Evolutionary conservation across 306 rosid genomes (phyloP).

Genomic region (Cucurbita maxima): DNA sequence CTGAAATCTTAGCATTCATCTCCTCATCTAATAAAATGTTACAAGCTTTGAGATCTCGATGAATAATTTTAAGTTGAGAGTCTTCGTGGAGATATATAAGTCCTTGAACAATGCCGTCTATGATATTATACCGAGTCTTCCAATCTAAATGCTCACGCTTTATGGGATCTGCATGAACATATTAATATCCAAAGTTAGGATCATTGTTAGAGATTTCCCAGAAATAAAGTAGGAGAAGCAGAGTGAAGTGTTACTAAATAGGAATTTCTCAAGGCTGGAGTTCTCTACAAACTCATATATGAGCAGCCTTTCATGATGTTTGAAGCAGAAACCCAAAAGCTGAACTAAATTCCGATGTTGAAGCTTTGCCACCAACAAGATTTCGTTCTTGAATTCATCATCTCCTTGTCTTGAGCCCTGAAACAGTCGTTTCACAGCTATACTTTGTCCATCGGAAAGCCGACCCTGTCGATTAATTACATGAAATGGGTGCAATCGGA

Average conservation of each 20-base stretch:
- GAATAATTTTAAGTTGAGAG: conserved; percentile 22
- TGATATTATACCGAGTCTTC: conserved; percentile 21
- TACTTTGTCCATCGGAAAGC: conserved; percentile 11
- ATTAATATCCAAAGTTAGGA: background rate
- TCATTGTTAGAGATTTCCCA: too few species aligned
- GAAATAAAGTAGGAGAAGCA: background rate
- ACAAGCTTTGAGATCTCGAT: conserved; percentile 33
- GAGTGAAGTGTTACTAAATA: conserved; percentile 24
- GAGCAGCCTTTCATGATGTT: conserved; percentile 25
- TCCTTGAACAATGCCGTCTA: conserved; percentile 23
- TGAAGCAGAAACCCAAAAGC: conserved; percentile 39
- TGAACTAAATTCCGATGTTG: conserved; percentile 39
- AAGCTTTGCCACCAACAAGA: conserved; percentile 32
- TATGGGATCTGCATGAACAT: conserved; percentile 13
- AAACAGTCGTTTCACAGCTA: conserved; percentile 38
- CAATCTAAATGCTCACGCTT: conserved; percentile 16
- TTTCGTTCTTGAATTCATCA: conserved; percentile 37
- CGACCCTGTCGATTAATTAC: background rate
- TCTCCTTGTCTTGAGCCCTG: conserved; percentile 27
- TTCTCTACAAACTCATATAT: conserved; percentile 41
- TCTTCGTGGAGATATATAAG: conserved; percentile 42
- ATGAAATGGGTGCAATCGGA: background rate
- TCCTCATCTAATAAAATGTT: conserved; percentile 29
- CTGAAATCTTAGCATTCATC: conserved; percentile 27
- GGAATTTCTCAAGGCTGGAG: conserved; percentile 30